Conservation (phyloP, 768 basidiomycete genomes). For the Mycena indigotica region DNA sequence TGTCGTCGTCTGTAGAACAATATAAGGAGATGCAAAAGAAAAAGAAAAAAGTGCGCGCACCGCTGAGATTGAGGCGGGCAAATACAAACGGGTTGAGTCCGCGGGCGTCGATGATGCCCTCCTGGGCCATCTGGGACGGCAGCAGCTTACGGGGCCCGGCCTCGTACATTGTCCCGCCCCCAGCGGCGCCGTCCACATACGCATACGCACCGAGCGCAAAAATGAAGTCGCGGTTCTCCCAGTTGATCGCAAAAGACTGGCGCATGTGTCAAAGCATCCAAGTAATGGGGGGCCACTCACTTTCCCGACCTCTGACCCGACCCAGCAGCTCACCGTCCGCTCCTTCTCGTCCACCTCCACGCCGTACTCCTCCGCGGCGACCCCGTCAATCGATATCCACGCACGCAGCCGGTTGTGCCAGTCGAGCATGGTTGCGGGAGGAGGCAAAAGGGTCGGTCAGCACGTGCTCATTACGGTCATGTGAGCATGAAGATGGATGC, state of each 20-base stretch:
- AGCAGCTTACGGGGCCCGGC: no score
- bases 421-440: no score
- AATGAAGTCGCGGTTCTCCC: constrained; percentile 9
- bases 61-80: no score
- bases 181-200: not conserved
- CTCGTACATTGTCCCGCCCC: no score
- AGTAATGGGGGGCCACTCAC: not conserved
- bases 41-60: no score
- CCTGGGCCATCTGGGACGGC: no score
- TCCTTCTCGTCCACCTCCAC: constrained; percentile 7
- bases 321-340: constrained; percentile 10
- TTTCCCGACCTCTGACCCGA: constrained; percentile 12
- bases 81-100: not conserved
- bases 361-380: not conserved
- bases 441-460: no score
- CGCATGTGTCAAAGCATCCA: not conserved
- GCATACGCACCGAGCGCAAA: not conserved
- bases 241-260: constrained; percentile 15
- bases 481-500: no score
- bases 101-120: no score
- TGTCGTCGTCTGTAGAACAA: not conserved
- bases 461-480: no score
- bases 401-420: no score
- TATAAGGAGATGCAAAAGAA: no score
- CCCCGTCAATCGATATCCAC: constrained; percentile 11